A percentile compares a stretch with the other conserved stretches of the same genome.
Evolutionary conservation across 495 filamentous ascomycete species (phyloP).

Genomic region (Podospora sp.): DNA sequence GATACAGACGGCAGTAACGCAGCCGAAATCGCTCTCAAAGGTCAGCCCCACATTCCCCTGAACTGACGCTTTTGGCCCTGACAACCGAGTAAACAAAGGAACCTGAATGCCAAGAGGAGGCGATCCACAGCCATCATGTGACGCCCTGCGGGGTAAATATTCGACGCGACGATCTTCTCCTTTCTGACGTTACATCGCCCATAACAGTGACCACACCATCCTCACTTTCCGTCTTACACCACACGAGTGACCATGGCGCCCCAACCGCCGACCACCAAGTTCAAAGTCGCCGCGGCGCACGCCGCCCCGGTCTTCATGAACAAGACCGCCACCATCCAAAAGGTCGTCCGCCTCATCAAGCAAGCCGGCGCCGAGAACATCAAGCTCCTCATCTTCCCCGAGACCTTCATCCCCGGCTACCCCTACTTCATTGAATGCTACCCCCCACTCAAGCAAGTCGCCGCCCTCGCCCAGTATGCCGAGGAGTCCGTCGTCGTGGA

Average conservation of each 20-base stretch:
- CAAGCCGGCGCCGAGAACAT: conserved; percentile 32
- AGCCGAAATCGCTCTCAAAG: no score
- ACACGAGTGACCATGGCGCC: neutral
- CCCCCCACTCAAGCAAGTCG: conserved; percentile 32
- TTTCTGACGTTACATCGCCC: neutral
- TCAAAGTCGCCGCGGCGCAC: conserved; percentile 40
- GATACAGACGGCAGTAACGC: no score
- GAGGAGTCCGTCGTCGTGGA: conserved; percentile 40
- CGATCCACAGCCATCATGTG: no score
- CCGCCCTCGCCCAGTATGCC: conserved; percentile 34
- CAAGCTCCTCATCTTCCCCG: conserved; percentile 40
- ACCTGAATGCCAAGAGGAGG: no score
- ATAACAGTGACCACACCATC: no score
- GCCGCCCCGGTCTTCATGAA: conserved; percentile 43
- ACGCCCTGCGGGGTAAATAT: no score
- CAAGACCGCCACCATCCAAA: conserved; percentile 36
- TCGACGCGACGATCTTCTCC: no score
- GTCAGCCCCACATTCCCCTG: no score
- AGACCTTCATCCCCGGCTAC: conserved; percentile 42
- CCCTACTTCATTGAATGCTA: conserved; percentile 43
- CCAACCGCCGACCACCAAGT: conserved; percentile 22
- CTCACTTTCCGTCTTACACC: neutral
- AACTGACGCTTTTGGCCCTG: no score
- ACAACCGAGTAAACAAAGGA: no score
- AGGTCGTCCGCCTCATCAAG: conserved; percentile 34